phyloP scores from a whole-genome alignment of 768 basidiomycete genomes.

The Suillus ampliporus region DNA sequence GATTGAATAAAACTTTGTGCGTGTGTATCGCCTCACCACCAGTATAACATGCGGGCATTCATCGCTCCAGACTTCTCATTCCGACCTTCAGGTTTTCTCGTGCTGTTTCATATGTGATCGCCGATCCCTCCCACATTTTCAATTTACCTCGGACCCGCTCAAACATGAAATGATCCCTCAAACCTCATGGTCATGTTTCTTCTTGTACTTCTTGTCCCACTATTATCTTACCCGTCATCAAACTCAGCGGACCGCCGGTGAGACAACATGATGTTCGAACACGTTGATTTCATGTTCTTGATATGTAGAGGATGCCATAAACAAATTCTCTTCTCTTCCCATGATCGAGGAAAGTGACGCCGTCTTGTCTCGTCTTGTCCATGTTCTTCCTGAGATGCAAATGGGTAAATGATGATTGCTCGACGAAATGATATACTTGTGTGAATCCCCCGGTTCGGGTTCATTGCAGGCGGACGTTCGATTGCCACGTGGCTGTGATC shows the following conservation, averaged over 20 bases:
- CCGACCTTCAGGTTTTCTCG: slow-evolving; percentile 42
- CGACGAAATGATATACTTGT: slow-evolving; percentile 2
- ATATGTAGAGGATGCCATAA: slow-evolving; percentile 25
- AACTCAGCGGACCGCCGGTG: slow-evolving; percentile 26
- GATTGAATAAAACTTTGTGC: slow-evolving; percentile 40
- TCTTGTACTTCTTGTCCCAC: slow-evolving; percentile 31
- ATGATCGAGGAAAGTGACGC: slow-evolving; percentile 30
- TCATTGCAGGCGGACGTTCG: slow-evolving; percentile 7
- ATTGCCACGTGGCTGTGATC: slow-evolving; percentile 22
- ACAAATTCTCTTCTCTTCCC: slow-evolving; percentile 26
- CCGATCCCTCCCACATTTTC: slow-evolving; percentile 27
- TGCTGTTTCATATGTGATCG: slow-evolving; percentile 38
- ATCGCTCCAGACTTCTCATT: slow-evolving; percentile 23
- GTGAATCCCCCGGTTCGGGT: slow-evolving; percentile 10
- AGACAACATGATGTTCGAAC: slow-evolving; percentile 35
- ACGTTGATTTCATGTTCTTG: slow-evolving; percentile 38
- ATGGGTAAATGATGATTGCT: slow-evolving; percentile 18
- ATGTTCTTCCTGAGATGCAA: slow-evolving; percentile 7
- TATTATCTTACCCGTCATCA: slow-evolving; percentile 30
- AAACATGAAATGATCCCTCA: slow-evolving; percentile 29
- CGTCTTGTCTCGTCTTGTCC: slow-evolving; percentile 20
- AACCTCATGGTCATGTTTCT: slow-evolving; percentile 28
- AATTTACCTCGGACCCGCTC: slow-evolving; percentile 40
- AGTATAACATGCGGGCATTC: slow-evolving; percentile 28
- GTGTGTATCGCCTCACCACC: slow-evolving; percentile 25